These are phyloP conservation scores for Diaporthe helianthi DNA, from an alignment of 2,329 filamentous ascomycete genomes.

Conservation along the genomic window DNA sequence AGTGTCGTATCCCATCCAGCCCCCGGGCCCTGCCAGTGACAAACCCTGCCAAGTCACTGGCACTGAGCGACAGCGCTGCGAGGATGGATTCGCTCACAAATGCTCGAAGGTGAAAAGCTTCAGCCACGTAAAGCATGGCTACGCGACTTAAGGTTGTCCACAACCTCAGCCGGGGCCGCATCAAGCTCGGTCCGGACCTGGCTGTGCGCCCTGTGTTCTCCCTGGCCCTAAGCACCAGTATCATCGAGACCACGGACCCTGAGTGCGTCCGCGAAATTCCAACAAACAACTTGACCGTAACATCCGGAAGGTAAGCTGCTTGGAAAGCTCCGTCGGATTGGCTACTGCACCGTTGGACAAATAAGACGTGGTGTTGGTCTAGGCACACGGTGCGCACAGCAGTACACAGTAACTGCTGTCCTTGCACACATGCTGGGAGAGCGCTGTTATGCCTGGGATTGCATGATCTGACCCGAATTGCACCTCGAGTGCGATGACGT, in stretches of 20 bases:
- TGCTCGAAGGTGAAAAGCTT: neutral
- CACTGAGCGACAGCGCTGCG: neutral
- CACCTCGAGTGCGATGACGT: conserved; percentile 24
- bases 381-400: conserved; percentile 22
- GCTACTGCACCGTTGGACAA: conserved; percentile 6
- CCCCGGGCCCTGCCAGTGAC: conserved; percentile 1
- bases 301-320: conserved; percentile 26
- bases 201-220: conserved; percentile 7
- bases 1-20: conserved; percentile 18
- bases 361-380: conserved; percentile 4
- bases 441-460: neutral
- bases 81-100: neutral
- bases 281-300: conserved; percentile 17
- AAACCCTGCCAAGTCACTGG: conserved; percentile 14
- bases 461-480: conserved; percentile 27
- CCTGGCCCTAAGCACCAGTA: conserved; percentile 1
- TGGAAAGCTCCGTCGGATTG: conserved; percentile 12
- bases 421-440: conserved; percentile 7
- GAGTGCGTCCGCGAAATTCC: neutral
- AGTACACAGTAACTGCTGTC: conserved; percentile 20
- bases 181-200: neutral
- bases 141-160: conserved; percentile 4
- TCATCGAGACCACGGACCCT: neutral
- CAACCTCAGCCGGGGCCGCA: neutral
- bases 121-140: neutral